Base-by-base conservation (phyloP, 176 grass and related monocot genomes). In the Oropetium thomaeum region DNA sequence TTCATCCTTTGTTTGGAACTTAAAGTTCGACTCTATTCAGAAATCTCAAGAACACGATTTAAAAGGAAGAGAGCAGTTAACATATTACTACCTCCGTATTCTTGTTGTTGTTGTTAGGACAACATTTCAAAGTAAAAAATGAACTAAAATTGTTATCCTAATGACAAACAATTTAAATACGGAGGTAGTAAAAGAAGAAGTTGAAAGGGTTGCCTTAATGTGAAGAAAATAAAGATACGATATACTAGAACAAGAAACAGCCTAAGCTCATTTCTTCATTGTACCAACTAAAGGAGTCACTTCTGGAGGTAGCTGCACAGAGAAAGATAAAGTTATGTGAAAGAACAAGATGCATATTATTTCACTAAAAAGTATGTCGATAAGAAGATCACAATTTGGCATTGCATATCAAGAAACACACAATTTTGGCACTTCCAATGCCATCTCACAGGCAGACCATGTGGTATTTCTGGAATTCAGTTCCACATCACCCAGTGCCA, bases 181-280 rank as follows among this genome's bases (percentile, higher is more conserved):
- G n/a, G n/a, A n/a, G n/a, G n/a, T n/a, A n/a, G n/a, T n/a, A n/a
- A n/a, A n/a, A n/a, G n/a, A n/a, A 76, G 41, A 37, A 52, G 8
- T 14, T 35, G 16, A 47, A 62, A 48, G 47, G 15, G 14, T 23
- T 51, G 8, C 37, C 69, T 77, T 82, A 58, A 71, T 52, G 65
- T 38, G 55, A 70, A 14, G 38, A 81, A 87, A 82, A 77, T 71
- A 82, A 57, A 77, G 14, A 39, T 61, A 68, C 38, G 31, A 62
- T 31, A 71, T 70, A 9, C 37, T 74, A 45, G 69, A 88, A 69
- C 79, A 64, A 75, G 35, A 22, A 79, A 28, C 32, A 79, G 52
- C 19, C 48, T n/a, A 81, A 81, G 42, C 20, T 59, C 15, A 26
- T 51, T 84, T 70, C 54, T 77, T 62, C 67, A 44, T 55, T 6